Base-by-base conservation (phyloP, 2,329 filamentous ascomycete genomes). In the Aureobasidium melanogenum region DNA sequence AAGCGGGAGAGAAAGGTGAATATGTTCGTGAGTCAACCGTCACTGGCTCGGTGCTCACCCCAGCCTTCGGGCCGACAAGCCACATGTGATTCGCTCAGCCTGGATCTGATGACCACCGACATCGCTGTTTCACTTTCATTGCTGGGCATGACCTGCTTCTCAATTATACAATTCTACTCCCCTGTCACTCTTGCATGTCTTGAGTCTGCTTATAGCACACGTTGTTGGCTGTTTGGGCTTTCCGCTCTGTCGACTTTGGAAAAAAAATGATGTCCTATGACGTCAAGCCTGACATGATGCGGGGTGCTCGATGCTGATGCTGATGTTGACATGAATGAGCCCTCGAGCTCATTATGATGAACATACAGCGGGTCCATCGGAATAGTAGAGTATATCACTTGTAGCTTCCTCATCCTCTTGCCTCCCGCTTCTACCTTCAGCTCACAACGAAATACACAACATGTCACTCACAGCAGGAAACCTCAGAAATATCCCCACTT, bases 401-500 rank as follows among this genome's bases (percentile, higher is more conserved):
- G 24, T n/a, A 47, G 24, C 5, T 15, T 30, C 4, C 44, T 47
- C 3, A 0, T 30, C 7, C 17, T 28, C 15, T 26, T 47, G 24
- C 3, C 15, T 47, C 15, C 24, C 14, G 10, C 15, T 17, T n/a
- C 19, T 14, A 9, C 10, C 10, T 17, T 22, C 22, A 9, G 22
- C n/a, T 30, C 14, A 39, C 43, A 8, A 57, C n/a, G 14, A n/a
- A 32, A 19, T 38, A n/a, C 9, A 17, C 15, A 54, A 24, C 17
- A 76, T 75, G 73, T 64, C 70, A 5, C 66, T 75, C 50, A 70
- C 74, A 65, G 66, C 69, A 56, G 63, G 69, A 24, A 71, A 72
- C 10, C 70, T 76, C 19, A 41, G 69, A 68, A 67, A 69, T 14
- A 75, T 83, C 62, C 80, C 81, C 3, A 72, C 77, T 19, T 80